Evolutionary conservation across 208 protist species (phyloP), one percentile per base, ranked within the genome.

Genomic region (Leishmania guyanensis): DNA sequence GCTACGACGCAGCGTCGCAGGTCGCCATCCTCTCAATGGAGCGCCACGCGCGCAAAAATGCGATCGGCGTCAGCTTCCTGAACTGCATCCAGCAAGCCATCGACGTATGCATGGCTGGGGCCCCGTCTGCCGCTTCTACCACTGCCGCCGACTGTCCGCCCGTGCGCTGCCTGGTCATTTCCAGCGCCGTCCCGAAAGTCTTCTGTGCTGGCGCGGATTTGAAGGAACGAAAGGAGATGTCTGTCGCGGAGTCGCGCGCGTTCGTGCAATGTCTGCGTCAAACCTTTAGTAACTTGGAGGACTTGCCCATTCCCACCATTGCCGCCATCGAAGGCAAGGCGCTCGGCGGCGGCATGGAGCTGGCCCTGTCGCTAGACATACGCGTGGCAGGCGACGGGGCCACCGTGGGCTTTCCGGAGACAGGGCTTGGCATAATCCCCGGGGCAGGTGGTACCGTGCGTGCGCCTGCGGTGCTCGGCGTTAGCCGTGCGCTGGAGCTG

Each of bases 381-480:
- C 88, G 94, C 74, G 77, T 97, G 22, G 89, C 89, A 17, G 88
- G 89, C 39, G 86, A 81, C 29, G 83, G 48, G 20, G 86, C 91
- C 10, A 79, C 77, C 12, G 74, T 98, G 29, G 95, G 94, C 33
- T 81, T 99, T 36, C 93, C 95, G 1, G 97, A 99, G 78, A 98
- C 96, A 39, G 86, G 89, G 16, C 88, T 98, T 6, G 97, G 90
- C 22, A 98, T 98, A 48, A 98, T 99, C 64, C 97, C 97, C 14
- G 97, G 96, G 54, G 97, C 96, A 6, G 97, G 97, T 62, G 96
- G 97, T 39, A 98, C 97, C 22, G 90, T 94, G 62, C 88, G 95
- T 29, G 85, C 98, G 14, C 93, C 95, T 20, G 77, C 87, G 46
- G 79, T 95, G 20, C 87, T 99, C 53, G 97, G 97, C 53, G 77